Evolutionary conservation across 768 basidiomycete genomes (phyloP), one percentile per base, ranked within the genome.

Genomic region (Suillus hirtellus): DNA sequence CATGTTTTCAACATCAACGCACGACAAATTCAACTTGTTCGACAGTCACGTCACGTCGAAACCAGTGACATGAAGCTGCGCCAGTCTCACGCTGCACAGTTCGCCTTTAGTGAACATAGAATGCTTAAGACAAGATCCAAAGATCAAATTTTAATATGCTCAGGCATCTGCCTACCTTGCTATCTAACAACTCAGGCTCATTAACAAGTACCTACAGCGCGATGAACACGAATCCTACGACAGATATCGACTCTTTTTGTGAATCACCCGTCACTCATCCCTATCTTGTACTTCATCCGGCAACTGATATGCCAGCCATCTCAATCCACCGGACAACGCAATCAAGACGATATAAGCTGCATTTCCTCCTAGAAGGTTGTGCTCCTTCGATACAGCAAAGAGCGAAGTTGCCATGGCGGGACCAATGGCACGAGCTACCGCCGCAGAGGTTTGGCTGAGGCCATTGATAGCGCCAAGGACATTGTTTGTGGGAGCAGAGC

Each of bases 391-490:
- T 27, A 79, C 66, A 1, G 86, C 83, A 63, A 85, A 86, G 19
- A 84, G 67, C 0, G 84, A 84, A 0, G 84, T 82, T 5, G 80
- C 71, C 38, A 80, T 42, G 0, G 78, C 79, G 0, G 85, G 85
- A 1, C 84, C 84, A 19, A 85, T 74, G 4, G 82, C 83, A 43
- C 83, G 79, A 1, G 80, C 77, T 11, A 81, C 71, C 2, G 82
- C 78, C 1, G 78, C 78, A 2, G 77, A 72, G 17, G 80, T 84
- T 38, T 87, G 85, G 3, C 82, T 76, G 19, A 87, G 73, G 1
- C 87, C 87, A 63, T 88, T 85, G 2, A 82, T 83, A 8, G 86
- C 82, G 7, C 86, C 86, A 4, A 88, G 76, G 0, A 84, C 82
- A n/a, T 74, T 75, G 54, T 78, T 81, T 63, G 81, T 82, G 0